Base-by-base conservation (phyloP, 768 basidiomycete genomes). In the Phlebiopsis flavidoalba region DNA sequence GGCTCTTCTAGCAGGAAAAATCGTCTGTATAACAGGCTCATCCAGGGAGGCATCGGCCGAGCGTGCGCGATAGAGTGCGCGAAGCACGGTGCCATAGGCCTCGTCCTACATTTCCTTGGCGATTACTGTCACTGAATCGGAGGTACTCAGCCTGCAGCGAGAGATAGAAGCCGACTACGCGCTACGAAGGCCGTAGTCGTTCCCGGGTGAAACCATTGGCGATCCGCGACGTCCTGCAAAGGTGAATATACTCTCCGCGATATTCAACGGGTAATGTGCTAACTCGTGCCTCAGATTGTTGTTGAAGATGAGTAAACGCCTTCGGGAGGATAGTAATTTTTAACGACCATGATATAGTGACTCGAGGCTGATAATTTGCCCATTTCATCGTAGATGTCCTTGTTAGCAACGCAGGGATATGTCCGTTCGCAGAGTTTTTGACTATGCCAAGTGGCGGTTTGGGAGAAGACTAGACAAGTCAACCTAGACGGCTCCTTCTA, bases 401-500 rank as follows among this genome's bases (percentile, higher is more conserved):
- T n/a, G 77, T 82, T 59, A 80, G 77, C 67, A 82, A 81, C 69
- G 82, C 81, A 1, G 80, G 90, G 12, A 90, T 91, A 62, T 91
- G 89, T 69, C 88, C 89, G 1, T 91, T 91, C 72, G 81, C 86
- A 43, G 83, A 87, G 45, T 89, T 91, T 71, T 75, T 91, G 65
- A 82, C 82, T 15, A 86, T 90, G 82, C 84, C 87, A 1, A 77
- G 76, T 73, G 69, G n/a, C 76, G 69, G 80, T 82, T 14, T 89
- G 85, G 83, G 82, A 85, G 64, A 74, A 79, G 47, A 87, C 86
- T 3, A 82, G 86, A 14, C 79, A 82, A 64, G 87, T 91, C 54
- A 91, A 91, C 67, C 77, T 91, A 24, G 87, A 91, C 67, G 89
- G 89, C 1, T 82, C 87, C 0, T 91, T 90, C 75, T 91, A 83